These are phyloP conservation scores for Diatrype stigma DNA, from an alignment of 2,329 filamentous ascomycete species.

Conservation along the genomic window DNA sequence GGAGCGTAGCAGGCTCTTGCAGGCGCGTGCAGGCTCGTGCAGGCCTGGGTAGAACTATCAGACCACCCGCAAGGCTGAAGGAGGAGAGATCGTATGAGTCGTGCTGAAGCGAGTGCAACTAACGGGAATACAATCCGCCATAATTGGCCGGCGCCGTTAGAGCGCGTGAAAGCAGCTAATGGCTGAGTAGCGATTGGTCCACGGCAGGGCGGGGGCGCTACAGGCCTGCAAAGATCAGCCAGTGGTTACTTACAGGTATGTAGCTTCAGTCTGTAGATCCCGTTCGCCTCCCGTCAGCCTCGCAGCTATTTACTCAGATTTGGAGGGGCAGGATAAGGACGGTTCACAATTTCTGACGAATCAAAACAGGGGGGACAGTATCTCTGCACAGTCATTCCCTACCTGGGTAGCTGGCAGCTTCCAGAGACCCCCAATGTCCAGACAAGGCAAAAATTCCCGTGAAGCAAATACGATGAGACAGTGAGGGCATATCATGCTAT, in stretches of 20 bases:
- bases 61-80: conserved; percentile 8
- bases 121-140: background rate
- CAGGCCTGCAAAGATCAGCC: background rate
- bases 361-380: too few species aligned
- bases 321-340: too few species aligned
- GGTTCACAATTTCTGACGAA: too few species aligned
- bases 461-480: too few species aligned
- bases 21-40: background rate
- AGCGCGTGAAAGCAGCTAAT: background rate
- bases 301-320: too few species aligned
- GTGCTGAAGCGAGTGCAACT: background rate
- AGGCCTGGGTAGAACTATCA: background rate
- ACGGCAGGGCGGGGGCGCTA: background rate
- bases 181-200: background rate
- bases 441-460: too few species aligned
- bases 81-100: conserved; percentile 7
- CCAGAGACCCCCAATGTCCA: too few species aligned
- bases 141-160: background rate
- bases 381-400: too few species aligned
- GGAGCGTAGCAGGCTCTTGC: background rate
- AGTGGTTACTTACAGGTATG: background rate
- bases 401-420: too few species aligned
- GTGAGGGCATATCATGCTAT: too few species aligned
- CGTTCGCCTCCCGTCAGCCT: too few species aligned
- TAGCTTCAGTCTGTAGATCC: too few species aligned